These are phyloP conservation scores for Hymenoscyphus infarciens DNA, from an alignment of 2,329 filamentous ascomycete genomes.

Conservation along the genomic window DNA sequence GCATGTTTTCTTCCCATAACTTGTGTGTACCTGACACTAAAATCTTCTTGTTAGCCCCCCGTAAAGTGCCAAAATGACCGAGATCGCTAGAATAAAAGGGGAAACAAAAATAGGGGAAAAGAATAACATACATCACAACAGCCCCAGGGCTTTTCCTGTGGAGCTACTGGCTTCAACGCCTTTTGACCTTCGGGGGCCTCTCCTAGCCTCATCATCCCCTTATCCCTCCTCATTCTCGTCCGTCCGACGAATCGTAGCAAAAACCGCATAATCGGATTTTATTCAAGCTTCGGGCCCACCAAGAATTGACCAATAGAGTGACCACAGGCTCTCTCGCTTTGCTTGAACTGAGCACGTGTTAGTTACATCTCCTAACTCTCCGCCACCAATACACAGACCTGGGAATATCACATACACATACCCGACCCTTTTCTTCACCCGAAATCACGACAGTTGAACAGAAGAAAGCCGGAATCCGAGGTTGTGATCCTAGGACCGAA, in stretches of 20 bases:
- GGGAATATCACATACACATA: not conserved
- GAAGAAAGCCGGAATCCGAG: too few species aligned
- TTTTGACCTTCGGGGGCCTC: not conserved
- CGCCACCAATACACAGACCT: not conserved
- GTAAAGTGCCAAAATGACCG: not conserved
- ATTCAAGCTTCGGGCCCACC: not conserved
- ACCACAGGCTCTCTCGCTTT: not conserved
- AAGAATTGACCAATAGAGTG: not conserved
- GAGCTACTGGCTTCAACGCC: not conserved
- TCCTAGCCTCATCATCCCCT: not conserved
- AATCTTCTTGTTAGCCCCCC: not conserved
- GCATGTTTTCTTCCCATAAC: not conserved
- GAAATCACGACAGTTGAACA: too few species aligned
- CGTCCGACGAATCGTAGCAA: not conserved
- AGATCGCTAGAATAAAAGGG: not conserved
- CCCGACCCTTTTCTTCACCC: not conserved
- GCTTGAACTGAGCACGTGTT: not conserved
- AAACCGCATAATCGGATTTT: not conserved
- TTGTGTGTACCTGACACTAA: conserved; percentile 1
- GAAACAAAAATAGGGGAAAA: not conserved
- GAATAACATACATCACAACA: conserved; percentile 7
- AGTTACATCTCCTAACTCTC: not conserved
- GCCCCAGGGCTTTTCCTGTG: not conserved
- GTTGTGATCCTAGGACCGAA: too few species aligned
- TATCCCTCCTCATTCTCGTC: not conserved